Conservation (phyloP, 257 asterid species). For the Buddleja alternifolia region DNA sequence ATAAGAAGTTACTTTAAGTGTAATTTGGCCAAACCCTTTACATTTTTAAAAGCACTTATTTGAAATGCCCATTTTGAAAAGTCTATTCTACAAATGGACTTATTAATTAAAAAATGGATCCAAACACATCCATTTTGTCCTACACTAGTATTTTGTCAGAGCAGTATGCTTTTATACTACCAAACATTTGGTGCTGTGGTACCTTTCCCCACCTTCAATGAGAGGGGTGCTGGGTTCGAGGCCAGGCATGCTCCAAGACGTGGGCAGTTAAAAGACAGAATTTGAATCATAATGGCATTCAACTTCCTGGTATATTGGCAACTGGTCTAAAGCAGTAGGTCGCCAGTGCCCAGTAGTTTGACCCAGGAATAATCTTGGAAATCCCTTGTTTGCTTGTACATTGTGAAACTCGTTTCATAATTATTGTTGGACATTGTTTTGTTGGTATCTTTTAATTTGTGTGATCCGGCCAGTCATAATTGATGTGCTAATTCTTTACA, state of each 20-base stretch:
- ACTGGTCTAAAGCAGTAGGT: constrained; percentile 4
- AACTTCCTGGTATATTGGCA: neutral
- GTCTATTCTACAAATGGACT: too few species aligned
- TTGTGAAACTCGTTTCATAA: constrained; percentile 5
- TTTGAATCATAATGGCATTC: neutral
- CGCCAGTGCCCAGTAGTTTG: constrained; percentile 6
- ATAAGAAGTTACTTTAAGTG: too few species aligned
- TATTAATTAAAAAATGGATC: too few species aligned
- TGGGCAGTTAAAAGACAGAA: neutral
- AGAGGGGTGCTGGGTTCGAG: too few species aligned
- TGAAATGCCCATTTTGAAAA: too few species aligned
- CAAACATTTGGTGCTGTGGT: too few species aligned
- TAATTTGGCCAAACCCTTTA: too few species aligned
- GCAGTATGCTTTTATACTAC: neutral
- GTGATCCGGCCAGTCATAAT: neutral
- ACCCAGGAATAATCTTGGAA: neutral
- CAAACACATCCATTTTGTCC: too few species aligned
- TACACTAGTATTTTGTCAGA: constrained; percentile 5
- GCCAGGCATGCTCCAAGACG: too few species aligned
- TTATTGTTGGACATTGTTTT: neutral
- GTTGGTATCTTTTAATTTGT: neutral
- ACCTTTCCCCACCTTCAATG: too few species aligned
- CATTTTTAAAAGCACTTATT: too few species aligned
- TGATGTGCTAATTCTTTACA: neutral
- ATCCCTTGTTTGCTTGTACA: neutral